Evolutionary conservation across 2,329 filamentous ascomycete species (phyloP), one percentile per base, ranked within the genome.

Genomic region (Mycogone perniciosa): DNA sequence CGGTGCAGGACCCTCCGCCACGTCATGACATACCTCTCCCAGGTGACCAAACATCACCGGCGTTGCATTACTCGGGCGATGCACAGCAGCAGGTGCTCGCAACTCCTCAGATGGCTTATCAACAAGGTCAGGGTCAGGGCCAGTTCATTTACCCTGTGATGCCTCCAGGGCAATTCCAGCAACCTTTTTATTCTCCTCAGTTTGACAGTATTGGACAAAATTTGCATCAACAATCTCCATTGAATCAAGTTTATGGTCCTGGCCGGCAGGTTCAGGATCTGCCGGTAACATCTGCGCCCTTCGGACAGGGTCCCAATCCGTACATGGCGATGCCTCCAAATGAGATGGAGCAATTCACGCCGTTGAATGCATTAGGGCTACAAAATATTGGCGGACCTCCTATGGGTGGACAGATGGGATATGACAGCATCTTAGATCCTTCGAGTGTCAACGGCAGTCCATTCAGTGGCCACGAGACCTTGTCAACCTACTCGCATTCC

Each of bases 1-100:
- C 84, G 0, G 74, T 86, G 2, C 82, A 84, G 57, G 80, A 82
- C 41, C 73, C 71, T 2, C 73, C 75, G 6, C 71, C 70, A 7
- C 71, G 74, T 6, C 61, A 60, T 35, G 58, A 60, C 31, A 55
- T 64, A 4, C 59, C 64, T 9, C 57, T 59, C n/a, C 58, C 63
- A 6, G 55, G 57, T 10, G 58, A 59, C 26, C 59, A 64, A 45
- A 57, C 48, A 11, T 54, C 53, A 38, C 48, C 58, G 30, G 46
- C 53, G 6, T 48, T 54, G 47, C 59, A 56, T 35, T 63, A 59
- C 44, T 56, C 57, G 1, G n/a, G 51, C 1, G 53, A 47, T 30
- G 48, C 48, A 6, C 62, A 59, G 47, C 56, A 56, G 38, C 61
- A 62, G 35, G 39, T 20, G 7, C 5, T 20, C 7, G 31, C 39